phyloP scores from a whole-genome alignment of 2,329 filamentous ascomycete species.

The Hypoxylon sp. region DNA sequence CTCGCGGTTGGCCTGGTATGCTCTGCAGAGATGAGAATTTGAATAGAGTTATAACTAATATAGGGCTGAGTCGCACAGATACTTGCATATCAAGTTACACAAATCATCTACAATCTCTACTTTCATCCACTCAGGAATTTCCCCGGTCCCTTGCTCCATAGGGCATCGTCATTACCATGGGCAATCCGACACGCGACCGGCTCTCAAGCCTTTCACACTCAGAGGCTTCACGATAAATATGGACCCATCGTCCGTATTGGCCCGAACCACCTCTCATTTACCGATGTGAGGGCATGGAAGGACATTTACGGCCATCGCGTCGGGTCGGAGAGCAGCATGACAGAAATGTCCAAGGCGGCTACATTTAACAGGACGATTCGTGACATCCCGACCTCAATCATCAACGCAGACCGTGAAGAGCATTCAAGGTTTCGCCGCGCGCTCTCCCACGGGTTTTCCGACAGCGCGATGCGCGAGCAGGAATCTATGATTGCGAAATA shows the following conservation, averaged over 20 bases:
- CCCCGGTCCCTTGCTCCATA: constrained; percentile 48
- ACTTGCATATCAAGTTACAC: constrained; percentile 41
- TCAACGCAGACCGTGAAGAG: constrained; percentile 50
- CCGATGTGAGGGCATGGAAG: constrained; percentile 52
- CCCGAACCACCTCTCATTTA: constrained; percentile 54
- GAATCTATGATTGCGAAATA: constrained; percentile 57
- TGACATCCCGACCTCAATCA: constrained; percentile 50
- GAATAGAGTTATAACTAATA: constrained; percentile 5
- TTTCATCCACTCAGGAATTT: constrained; percentile 51
- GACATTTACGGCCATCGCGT: constrained; percentile 56
- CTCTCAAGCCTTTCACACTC: constrained; percentile 46
- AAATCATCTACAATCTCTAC: constrained; percentile 51
- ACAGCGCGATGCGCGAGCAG: constrained; percentile 51
- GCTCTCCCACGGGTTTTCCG: constrained; percentile 53
- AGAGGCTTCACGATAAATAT: constrained; percentile 49
- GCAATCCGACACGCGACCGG: constrained; percentile 45
- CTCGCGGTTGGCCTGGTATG: constrained; percentile 42
- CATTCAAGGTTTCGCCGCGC: constrained; percentile 51
- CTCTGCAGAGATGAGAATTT: constrained; percentile 4
- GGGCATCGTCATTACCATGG: constrained; percentile 48
- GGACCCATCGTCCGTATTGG: constrained; percentile 47
- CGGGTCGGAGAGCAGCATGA: constrained; percentile 40
- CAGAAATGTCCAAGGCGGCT: constrained; percentile 48
- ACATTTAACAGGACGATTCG: constrained; percentile 43
- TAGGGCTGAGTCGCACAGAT: constrained; percentile 35